Evolutionary conservation across 2,329 filamentous ascomycete species (phyloP), one percentile per base, ranked within the genome.

Genomic region (Verticillium zaregamsianum): DNA sequence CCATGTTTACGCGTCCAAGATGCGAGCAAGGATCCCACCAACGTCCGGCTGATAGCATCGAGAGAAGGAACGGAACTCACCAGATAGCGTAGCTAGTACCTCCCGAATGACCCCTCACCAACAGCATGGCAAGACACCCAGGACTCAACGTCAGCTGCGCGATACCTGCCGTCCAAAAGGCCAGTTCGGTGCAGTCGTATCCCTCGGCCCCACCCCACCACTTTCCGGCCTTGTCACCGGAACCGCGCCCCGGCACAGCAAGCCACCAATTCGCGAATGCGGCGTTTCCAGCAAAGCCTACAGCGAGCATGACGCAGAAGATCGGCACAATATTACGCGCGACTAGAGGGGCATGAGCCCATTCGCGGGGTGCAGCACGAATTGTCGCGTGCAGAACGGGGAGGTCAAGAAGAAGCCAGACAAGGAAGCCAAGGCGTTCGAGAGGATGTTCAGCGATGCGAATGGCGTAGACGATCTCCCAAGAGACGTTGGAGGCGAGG

Each of bases 381-480:
- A 84, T 64, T 14, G 79, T 77, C 3, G 72, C 74, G 65, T 80
- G 81, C 12, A 84, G 69, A 35, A 85, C 73, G 3, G 75, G 75
- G 14, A 79, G 62, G 69, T 85, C 82, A 17, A 85, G 74, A 3
- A 81, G 52, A 35, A 85, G 73, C 82, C 82, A 84, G 58, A 78
- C 63, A 0, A 64, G 66, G 68, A 84, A 83, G 32, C 79, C 79
- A 17, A 71, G 64, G 14, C 71, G 71, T 66, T 84, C 82, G 11
- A 81, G 66, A 1, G 69, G 66, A 5, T 72, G 69, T 63, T 82
- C 80, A 61, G 76, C 73, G 17, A 84, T 79, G 64, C 74, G 80
- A 28, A 82, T 70, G 2, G 75, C 75, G 69, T 80, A 82, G 60
- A 85, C 72, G 3, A 81, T 68, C 67, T 85, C 82, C 81, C 82